Base-by-base conservation (phyloP, 331 rosid genomes). In the Spiraea crenata region DNA sequence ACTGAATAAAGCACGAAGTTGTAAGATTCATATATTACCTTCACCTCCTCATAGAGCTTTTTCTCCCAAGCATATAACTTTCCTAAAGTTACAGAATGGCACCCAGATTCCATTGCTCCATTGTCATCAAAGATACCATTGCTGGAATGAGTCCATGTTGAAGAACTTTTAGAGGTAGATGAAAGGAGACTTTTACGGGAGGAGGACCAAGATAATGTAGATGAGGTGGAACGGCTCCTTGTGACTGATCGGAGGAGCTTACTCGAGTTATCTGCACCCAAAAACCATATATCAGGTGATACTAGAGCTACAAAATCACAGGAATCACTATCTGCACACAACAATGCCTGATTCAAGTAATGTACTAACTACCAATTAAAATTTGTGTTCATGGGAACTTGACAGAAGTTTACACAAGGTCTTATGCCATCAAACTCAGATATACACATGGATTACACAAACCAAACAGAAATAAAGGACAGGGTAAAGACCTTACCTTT, bases 11-110 rank as follows among this genome's bases (percentile, higher is more conserved):
- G 31, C n/a, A 44, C 13, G 17, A 19, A 34, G 19, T 12, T 5
- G 42, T 41, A 54, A 48, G 14, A 37, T 41, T 52, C 14, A 44
- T 34, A 59, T 16, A 35, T 5, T 70, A 76, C 80, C 80, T 76
- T 76, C 49, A 76, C 72, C 54, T 70, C 80, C 71, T 62, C 66
- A 55, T 14, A 76, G 15, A 76, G 80, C 16, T 76, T 76, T 17
- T 76, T 70, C 71, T 77, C 81, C 81, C 76, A 71, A 56, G 76
- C 81, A 57, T 70, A 77, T 55, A 77, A 47, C 76, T 76, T 77
- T 49, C 48, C 54, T 4, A 70, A 45, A 20, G 81, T 77, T 45
- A 65, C 48, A 1, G 81, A 71, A 62, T 77, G 81, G 57, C 70
- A 64, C 20, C 81, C 76, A 31, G 71, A 57, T 57, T 60, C 67